Conservation (phyloP, 2,329 filamentous ascomycete genomes). For the Cladobotryum mycophilum region DNA sequence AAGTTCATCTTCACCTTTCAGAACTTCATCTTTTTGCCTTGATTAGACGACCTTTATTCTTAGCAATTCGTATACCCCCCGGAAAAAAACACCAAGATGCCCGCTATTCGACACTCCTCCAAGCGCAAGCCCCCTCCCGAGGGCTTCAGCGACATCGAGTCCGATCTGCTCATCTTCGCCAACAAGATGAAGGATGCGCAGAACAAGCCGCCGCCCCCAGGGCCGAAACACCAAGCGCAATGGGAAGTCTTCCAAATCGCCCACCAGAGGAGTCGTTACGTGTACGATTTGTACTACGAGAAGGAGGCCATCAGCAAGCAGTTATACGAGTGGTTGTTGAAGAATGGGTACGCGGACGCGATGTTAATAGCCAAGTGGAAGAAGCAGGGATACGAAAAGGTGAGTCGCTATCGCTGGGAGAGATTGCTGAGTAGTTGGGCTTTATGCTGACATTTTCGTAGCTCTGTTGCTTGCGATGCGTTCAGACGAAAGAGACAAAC, state of each 20-base stretch:
- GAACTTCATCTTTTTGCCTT: neutral
- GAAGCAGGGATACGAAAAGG: conserved; percentile 98
- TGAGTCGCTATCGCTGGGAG: conserved; percentile 30
- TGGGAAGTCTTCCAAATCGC: conserved; percentile 98
- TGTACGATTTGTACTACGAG: conserved; percentile 97
- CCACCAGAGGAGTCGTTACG: conserved; percentile 85
- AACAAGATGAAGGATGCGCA: conserved; percentile 96
- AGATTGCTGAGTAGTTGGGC: neutral
- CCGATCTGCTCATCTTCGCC: conserved; percentile 75
- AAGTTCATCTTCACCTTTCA: neutral
- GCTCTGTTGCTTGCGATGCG: conserved; percentile 91
- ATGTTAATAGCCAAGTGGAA: conserved; percentile 99
- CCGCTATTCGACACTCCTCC: conserved; percentile 66
- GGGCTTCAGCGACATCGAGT: conserved; percentile 82
- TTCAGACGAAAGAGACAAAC: conserved; percentile 99
- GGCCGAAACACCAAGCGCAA: conserved; percentile 77
- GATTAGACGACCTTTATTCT: neutral
- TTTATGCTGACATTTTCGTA: conserved; percentile 33
- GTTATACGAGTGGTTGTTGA: conserved; percentile 92
- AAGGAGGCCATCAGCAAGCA: conserved; percentile 91
- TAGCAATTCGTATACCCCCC: neutral
- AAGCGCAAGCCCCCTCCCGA: conserved; percentile 79
- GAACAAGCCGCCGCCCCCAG: conserved; percentile 76
- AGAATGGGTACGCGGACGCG: conserved; percentile 92
- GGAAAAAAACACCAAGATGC: conserved; percentile 54